These are phyloP conservation scores for Hirschioporus abietinus DNA, from an alignment of 768 basidiomycete species.

Conservation along the genomic window DNA sequence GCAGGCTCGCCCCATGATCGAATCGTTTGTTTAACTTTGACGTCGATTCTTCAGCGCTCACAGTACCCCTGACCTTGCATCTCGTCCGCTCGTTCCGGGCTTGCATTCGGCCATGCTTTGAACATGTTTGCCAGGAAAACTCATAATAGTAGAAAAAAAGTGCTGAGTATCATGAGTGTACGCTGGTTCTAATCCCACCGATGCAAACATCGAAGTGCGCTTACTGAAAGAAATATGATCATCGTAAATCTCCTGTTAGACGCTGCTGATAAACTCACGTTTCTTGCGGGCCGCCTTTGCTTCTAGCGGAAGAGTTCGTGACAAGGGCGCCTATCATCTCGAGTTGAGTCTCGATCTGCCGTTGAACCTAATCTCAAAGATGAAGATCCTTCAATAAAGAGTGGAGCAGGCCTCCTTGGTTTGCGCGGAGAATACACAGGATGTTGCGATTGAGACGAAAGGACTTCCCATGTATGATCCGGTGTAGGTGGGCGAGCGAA, in stretches of 20 bases:
- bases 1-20: not conserved
- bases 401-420: not conserved
- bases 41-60: not conserved
- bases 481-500: not conserved
- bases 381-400: not conserved
- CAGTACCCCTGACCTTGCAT: not conserved
- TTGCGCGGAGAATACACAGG: not conserved
- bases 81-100: not conserved
- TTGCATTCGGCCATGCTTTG: not conserved
- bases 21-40: not conserved
- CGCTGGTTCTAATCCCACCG: not conserved
- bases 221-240: not conserved
- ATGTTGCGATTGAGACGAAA: not conserved
- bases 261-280: not conserved
- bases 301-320: not conserved
- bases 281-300: not conserved
- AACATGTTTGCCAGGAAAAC: not conserved
- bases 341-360: not conserved
- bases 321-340: not conserved
- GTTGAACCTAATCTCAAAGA: not conserved
- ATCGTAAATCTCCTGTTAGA: not conserved
- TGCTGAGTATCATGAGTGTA: not conserved
- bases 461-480: not conserved
- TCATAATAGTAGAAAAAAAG: not conserved
- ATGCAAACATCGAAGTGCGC: not conserved